A percentile compares a stretch with the other conserved stretches of the same genome.
Evolutionary conservation across 192 early-diverging fungal species (phyloP).

Genomic region (Coemansia sp.): DNA sequence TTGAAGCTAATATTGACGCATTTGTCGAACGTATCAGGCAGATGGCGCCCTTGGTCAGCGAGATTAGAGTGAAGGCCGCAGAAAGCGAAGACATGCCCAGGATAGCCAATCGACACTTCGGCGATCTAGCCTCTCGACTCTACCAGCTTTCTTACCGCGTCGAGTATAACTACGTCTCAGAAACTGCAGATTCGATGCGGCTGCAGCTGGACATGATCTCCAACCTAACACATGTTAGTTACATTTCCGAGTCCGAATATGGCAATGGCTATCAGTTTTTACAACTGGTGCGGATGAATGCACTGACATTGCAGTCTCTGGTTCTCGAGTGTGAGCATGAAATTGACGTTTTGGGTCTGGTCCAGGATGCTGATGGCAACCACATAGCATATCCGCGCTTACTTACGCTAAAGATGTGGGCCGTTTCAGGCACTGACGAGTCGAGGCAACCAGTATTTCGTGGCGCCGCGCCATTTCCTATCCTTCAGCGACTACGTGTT

Average conservation of each 20-base stretch:
- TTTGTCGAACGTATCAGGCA: not conserved
- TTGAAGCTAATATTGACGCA: not conserved
- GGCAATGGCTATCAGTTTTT: not conserved
- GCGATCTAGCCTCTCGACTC: not conserved
- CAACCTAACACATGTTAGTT: not conserved
- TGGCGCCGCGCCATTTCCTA: not conserved
- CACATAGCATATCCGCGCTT: not conserved
- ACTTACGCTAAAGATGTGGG: not conserved
- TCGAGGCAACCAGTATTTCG: not conserved
- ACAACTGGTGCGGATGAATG: not conserved
- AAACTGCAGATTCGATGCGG: not conserved
- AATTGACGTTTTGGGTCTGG: not conserved
- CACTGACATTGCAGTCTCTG: not conserved
- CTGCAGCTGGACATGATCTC: not conserved
- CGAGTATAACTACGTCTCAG: not conserved
- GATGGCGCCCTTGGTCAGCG: not conserved
- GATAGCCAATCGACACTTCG: not conserved
- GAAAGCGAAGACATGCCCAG: not conserved
- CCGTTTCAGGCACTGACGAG: no score
- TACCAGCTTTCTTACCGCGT: not conserved
- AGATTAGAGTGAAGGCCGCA: not conserved
- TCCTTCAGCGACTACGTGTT: not conserved
- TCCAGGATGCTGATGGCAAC: not conserved
- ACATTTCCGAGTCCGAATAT: not conserved
- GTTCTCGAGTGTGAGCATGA: not conserved